Evolutionary conservation across 2,329 filamentous ascomycete species (phyloP).

Genomic region (Massarina eburnea): DNA sequence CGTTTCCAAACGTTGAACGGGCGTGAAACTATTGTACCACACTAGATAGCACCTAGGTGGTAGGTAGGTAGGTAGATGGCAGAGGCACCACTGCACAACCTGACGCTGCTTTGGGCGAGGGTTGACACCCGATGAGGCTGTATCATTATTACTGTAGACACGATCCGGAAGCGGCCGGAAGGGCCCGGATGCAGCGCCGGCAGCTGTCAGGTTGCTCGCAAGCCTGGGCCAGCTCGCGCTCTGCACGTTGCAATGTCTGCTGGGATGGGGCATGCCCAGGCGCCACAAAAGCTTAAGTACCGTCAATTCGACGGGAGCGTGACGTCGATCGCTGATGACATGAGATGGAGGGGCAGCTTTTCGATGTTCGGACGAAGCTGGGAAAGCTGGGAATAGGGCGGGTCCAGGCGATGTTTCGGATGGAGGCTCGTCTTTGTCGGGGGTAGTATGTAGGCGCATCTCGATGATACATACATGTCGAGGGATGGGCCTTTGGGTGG

Average conservation of each 20-base stretch:
- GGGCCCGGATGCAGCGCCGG: not conserved
- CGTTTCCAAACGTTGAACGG: too few species aligned
- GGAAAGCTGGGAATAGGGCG: not conserved
- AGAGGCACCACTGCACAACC: not conserved
- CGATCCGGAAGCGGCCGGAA: not conserved
- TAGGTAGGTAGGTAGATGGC: too few species aligned
- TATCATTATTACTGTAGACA: not conserved
- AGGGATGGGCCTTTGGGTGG: too few species aligned
- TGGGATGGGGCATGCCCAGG: conserved; percentile 8
- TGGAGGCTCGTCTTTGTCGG: not conserved
- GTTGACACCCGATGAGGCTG: not conserved
- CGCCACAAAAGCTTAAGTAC: conserved; percentile 12
- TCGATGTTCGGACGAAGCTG: conserved; percentile 2
- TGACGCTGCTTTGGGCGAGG: not conserved
- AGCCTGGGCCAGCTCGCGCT: not conserved
- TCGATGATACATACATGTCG: too few species aligned
- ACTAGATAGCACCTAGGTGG: too few species aligned
- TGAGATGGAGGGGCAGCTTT: conserved; percentile 1
- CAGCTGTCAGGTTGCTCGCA: not conserved
- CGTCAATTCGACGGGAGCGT: conserved; percentile 1
- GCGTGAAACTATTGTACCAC: too few species aligned
- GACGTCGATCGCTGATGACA: conserved; percentile 15
- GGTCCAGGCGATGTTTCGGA: not conserved
- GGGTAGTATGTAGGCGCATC: too few species aligned
- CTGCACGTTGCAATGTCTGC: conserved; percentile 1